Percentiles rank a stretch among this genome's conserved stretches.
phyloP scores from a whole-genome alignment of 257 asterid species.

The Ajuga chamaepitys region DNA sequence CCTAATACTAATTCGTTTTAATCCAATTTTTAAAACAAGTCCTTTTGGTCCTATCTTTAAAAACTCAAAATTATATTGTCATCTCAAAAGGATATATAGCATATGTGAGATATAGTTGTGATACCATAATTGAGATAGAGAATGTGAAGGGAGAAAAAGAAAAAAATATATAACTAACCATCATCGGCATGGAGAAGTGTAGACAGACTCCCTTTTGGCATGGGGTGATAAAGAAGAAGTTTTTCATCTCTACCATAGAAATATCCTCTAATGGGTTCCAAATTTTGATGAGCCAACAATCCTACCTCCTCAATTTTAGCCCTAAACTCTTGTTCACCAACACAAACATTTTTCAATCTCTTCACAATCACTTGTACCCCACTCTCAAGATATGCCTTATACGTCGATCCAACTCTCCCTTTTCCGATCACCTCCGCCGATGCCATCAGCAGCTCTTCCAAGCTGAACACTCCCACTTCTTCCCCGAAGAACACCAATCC shows the following conservation, averaged over 20 bases:
- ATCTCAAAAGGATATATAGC: too few species aligned
- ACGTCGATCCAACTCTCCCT: constrained; percentile 54
- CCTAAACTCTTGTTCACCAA: constrained; percentile 35
- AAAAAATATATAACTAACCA: constrained; percentile 29
- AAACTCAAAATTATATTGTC: too few species aligned
- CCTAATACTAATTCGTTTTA: too few species aligned
- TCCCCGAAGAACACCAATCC: constrained; percentile 42
- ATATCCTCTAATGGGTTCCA: constrained; percentile 48
- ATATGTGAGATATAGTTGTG: too few species aligned
- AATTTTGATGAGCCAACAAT: constrained; percentile 35
- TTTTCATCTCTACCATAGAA: constrained; percentile 58
- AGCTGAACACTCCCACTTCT: constrained; percentile 16
- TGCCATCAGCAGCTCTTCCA: constrained; percentile 42
- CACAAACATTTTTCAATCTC: constrained; percentile 42
- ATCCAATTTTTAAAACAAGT: too few species aligned
- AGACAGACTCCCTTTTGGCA: constrained; percentile 38
- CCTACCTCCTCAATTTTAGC: constrained; percentile 39
- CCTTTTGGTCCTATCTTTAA: too few species aligned
- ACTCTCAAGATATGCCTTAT: constrained; percentile 46
- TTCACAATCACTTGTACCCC: constrained; percentile 53
- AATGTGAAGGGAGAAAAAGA: too few species aligned
- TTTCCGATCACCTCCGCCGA: constrained; percentile 56
- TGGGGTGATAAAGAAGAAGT: constrained; percentile 44
- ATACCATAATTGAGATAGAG: too few species aligned
- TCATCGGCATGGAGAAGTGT: constrained; percentile 39